Evolutionary conservation across 345 rosid species (phyloP), one percentile per base, ranked within the genome.

Genomic region (Aethionema arabicum): DNA sequence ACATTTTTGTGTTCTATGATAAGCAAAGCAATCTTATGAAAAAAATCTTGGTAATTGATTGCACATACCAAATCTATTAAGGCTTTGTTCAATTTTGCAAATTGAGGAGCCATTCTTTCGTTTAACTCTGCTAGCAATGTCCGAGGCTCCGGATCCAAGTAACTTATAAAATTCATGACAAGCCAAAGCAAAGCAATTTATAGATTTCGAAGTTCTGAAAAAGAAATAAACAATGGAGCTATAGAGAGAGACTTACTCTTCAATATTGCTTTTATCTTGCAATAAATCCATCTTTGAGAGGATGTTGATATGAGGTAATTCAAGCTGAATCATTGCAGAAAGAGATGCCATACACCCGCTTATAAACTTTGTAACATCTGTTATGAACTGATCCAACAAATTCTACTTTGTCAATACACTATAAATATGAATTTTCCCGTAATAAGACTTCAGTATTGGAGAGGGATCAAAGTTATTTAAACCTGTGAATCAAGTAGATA

Each of bases 261-360:
- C 85, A 11, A 87, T 64, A 66, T 84, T 85, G 66, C 75, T 81
- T 74, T 80, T 89, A 63, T 81, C 84, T 46, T 76, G 80, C 68
- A 92, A 83, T 15, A 85, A 95, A 67, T 92, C 97, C 95, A 92
- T 92, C 76, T 92, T 92, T 14, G 97, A 81, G 75, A 87, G 89
- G 60, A 89, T 78, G 72, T 92, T 92, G 61, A 92, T 76, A 70
- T 85, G 97, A 4, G 97, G 98, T 72, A 89, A 56, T 65, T 92
- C 97, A 61, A 92, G 95, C 71, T 92, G 93, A 63, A 92, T 52
- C 95, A 92, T 92, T 43, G 97, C 97, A 58, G 97, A 84, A 53
- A 89, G 97, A 58, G 98, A 92, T 36, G 91, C 88, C 97, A 87
- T 85, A 70, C 98, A 92, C 41, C 97, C 98, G 61, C 97, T 89